These are phyloP conservation scores for Shiraia sp. DNA, from an alignment of 2,329 filamentous ascomycete species.

Conservation along the genomic window DNA sequence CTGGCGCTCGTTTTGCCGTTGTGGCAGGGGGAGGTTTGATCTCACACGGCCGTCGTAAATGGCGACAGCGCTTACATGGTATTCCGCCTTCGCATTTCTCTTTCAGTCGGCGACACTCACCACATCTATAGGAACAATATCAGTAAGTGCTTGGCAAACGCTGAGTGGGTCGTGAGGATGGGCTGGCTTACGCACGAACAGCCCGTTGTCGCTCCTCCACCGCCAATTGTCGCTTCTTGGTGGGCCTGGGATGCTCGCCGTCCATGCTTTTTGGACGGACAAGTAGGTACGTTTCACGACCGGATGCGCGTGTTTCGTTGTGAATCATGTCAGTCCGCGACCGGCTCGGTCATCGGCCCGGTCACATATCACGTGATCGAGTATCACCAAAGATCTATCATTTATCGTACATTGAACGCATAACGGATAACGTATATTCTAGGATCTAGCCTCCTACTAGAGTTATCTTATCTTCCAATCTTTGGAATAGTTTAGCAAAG, in stretches of 20 bases:
- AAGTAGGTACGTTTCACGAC: no score
- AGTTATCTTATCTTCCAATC: no score
- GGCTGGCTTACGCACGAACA: slow-evolving; percentile 13
- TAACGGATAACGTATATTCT: not conserved
- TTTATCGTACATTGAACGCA: no score
- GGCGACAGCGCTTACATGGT: slow-evolving; percentile 58
- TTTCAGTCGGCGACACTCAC: slow-evolving; percentile 59
- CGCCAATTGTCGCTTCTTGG: slow-evolving; percentile 14
- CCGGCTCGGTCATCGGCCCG: no score
- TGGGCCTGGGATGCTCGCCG: slow-evolving; percentile 9
- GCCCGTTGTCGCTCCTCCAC: slow-evolving; percentile 15
- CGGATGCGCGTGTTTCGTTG: not conserved
- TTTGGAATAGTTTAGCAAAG: no score
- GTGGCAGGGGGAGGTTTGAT: slow-evolving; percentile 9
- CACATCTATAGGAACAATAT: slow-evolving; percentile 48
- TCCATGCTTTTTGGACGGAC: slow-evolving; percentile 3
- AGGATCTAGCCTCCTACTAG: not conserved
- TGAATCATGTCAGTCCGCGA: no score
- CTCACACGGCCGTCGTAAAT: slow-evolving; percentile 54
- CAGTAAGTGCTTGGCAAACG: slow-evolving; percentile 1
- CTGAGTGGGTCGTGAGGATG: slow-evolving; percentile 1
- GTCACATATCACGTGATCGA: no score
- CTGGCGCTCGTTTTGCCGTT: slow-evolving; percentile 1
- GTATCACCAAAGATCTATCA: no score
- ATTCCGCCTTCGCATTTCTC: slow-evolving; percentile 62